Base-by-base conservation (phyloP, 176 grass and related monocot species). In the Avena sativa region DNA sequence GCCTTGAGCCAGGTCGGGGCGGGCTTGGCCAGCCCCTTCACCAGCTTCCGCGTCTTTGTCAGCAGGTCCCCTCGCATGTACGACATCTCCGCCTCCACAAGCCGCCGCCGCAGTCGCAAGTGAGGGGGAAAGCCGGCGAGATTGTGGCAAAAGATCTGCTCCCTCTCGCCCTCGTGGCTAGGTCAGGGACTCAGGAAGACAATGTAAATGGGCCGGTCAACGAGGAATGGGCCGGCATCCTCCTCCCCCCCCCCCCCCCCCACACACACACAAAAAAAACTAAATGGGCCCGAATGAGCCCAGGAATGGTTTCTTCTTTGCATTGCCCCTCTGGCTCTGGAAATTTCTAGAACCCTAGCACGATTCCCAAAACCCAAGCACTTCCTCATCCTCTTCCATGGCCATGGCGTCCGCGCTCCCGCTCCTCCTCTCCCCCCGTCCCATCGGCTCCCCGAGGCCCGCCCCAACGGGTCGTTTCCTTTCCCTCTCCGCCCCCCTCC, bases 1-100 rank as follows among this genome's bases (percentile, higher is more conserved):
- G 96, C 84, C 80, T 98, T 98, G 71, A 98, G 93, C 93, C 96
- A 98, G n/a, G 6, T 8, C 5, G 93, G 93, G 51, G 87, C 85
- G 19, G 93, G 88, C 73, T 85, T 89, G 74, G 91, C 96, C 4
- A 92, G 80, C 50, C 96, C 93, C 78, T 98, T 98, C 49, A 95
- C 96, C 77, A 98, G 62, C 86, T 98, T 98, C 86, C 81, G 84
- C 78, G 68, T 90, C 89, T 66, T 95, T 9, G 91, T 92, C 83
- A 95, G 83, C 80, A 98, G 88, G 72, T 90, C 83, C 0, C 93
- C 93, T 11, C 95, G 78, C 91, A 98, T 95, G 87, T 91, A 95
- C 87, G 93, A 95, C 95, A 98, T 98, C 81, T 89, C 46, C 73
- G 69, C 34, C 62, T 57, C 50, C 74, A 20, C 74, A 34, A 0